phyloP scores from a whole-genome alignment of 2,329 filamentous ascomycete species.

The Exophiala alcalophila region DNA sequence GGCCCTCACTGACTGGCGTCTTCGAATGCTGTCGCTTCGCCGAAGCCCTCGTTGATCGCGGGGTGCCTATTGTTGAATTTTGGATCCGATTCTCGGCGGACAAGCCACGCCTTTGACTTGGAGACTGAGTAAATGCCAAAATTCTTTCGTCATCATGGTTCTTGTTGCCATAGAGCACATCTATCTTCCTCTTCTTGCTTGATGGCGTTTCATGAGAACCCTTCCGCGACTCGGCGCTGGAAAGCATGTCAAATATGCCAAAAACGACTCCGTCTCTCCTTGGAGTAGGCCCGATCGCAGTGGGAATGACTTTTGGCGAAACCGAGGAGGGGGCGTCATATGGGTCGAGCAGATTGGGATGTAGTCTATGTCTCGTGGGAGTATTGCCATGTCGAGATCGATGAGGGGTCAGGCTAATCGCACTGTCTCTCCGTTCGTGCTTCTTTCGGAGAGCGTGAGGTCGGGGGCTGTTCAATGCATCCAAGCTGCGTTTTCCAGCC shows the following conservation, averaged over 20 bases:
- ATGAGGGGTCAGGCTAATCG: conserved; percentile 22
- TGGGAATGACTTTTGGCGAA: conserved; percentile 34
- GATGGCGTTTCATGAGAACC: conserved; percentile 32
- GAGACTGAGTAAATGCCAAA: conserved; percentile 35
- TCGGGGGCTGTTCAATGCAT: conserved; percentile 37
- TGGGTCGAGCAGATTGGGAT: conserved; percentile 43
- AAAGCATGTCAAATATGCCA: conserved; percentile 49
- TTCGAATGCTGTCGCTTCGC: conserved; percentile 29
- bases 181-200: conserved; percentile 24
- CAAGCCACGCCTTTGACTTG: conserved; percentile 35
- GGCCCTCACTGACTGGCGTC: conserved; percentile 45
- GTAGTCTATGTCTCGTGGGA: conserved; percentile 37
- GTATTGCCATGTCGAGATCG: conserved; percentile 28
- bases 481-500: conserved; percentile 25
- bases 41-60: conserved; percentile 29
- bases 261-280: conserved; percentile 49
- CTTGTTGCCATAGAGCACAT: conserved; percentile 24
- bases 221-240: conserved; percentile 39
- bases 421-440: conserved; percentile 23
- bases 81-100: conserved; percentile 11
- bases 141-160: conserved; percentile 26
- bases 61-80: conserved; percentile 6
- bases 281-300: conserved; percentile 48
- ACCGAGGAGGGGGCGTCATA: conserved; percentile 43
- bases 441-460: conserved; percentile 2